Percentiles rank a stretch among this genome's conserved stretches.
These are phyloP conservation scores for Leccinum huronense DNA, from an alignment of 1,284 basidiomycete genomes.

Conservation along the genomic window DNA sequence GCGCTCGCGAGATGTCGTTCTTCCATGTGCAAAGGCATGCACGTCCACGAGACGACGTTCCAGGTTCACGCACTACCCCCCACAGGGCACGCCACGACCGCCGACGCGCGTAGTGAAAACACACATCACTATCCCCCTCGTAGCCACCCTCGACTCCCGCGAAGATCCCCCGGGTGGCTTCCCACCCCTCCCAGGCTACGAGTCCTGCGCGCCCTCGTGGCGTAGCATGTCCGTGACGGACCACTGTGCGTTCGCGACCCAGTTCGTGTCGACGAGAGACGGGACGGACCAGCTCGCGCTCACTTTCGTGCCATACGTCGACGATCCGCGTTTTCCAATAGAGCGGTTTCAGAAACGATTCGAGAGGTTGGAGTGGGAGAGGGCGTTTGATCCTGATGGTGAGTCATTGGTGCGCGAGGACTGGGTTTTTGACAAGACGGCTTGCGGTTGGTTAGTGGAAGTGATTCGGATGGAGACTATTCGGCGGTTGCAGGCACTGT, in stretches of 20 bases:
- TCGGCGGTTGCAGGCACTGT: constrained; percentile 35
- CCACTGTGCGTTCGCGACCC: constrained; percentile 27
- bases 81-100: neutral
- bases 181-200: constrained; percentile 43
- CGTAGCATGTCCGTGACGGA: constrained; percentile 43
- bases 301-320: constrained; percentile 53
- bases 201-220: constrained; percentile 48
- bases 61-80: neutral
- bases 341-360: constrained; percentile 39
- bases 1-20: constrained; percentile 64
- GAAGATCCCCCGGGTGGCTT: constrained; percentile 9
- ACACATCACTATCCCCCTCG: constrained; percentile 3
- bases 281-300: neutral
- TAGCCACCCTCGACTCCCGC: constrained; percentile 16
- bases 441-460: constrained; percentile 37
- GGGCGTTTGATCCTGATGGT: constrained; percentile 49
- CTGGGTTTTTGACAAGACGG: constrained; percentile 13
- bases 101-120: neutral
- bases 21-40: constrained; percentile 64
- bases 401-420: constrained; percentile 22
- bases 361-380: constrained; percentile 47
- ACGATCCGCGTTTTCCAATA: constrained; percentile 48
- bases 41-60: too few relatives aligned
- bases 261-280: neutral
- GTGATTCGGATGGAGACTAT: constrained; percentile 47